These are phyloP conservation scores for Yamadazyma mexicana DNA, from an alignment of 1,139 yeast genomes.

Conservation along the genomic window DNA sequence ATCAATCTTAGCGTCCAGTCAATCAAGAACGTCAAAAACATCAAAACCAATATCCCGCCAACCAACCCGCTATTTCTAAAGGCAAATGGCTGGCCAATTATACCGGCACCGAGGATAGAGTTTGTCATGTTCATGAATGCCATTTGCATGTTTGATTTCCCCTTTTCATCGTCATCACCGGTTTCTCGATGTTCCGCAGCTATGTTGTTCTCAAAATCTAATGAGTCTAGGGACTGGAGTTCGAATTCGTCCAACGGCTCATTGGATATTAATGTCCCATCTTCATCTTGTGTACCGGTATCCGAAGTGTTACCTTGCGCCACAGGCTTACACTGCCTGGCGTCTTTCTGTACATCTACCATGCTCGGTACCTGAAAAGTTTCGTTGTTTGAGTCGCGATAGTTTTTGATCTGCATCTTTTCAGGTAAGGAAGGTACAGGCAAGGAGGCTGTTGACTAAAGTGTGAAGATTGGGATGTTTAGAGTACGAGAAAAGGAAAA, in stretches of 20 bases:
- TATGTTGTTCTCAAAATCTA: constrained; percentile 21
- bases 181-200: constrained; percentile 6
- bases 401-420: background rate
- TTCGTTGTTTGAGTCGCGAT: background rate
- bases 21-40: constrained; percentile 63
- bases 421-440: background rate
- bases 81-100: constrained; percentile 92
- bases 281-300: background rate
- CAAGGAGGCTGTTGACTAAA: no score
- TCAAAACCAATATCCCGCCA: constrained; percentile 67
- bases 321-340: constrained; percentile 5
- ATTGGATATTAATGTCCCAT: background rate
- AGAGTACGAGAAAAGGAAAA: no score
- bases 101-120: constrained; percentile 91
- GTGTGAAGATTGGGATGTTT: no score
- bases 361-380: background rate
- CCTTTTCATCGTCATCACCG: constrained; percentile 19
- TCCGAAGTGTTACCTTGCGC: constrained; percentile 5
- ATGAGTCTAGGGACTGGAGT: constrained; percentile 23
- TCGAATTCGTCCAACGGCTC: constrained; percentile 21
- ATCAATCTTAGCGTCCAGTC: constrained; percentile 86
- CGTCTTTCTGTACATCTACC: background rate
- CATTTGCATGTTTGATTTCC: constrained; percentile 64
- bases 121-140: constrained; percentile 98
- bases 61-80: constrained; percentile 75